These are phyloP conservation scores for Botryotinia narcissicola DNA, from an alignment of 2,329 filamentous ascomycete species.

Conservation along the genomic window DNA sequence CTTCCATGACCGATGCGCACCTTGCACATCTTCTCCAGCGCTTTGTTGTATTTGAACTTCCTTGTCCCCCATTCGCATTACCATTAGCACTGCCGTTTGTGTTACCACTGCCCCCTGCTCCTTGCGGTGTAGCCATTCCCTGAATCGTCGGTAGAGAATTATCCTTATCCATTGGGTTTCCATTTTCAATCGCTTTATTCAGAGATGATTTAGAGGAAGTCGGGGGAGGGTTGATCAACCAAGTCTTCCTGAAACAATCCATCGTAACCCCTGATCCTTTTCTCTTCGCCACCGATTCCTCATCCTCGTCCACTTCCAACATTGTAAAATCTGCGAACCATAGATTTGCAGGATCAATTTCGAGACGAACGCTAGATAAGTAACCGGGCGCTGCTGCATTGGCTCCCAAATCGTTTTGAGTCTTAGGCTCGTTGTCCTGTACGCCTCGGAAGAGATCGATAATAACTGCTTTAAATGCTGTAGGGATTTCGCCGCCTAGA, in stretches of 20 bases:
- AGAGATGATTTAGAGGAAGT: not conserved
- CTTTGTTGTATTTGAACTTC: not conserved
- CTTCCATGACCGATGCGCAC: constrained; percentile 40
- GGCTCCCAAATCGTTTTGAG: not conserved
- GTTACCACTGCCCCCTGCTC: not conserved
- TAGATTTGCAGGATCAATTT: constrained; percentile 38
- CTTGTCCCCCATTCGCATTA: not conserved
- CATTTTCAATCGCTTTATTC: not conserved
- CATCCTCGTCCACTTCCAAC: constrained; percentile 38
- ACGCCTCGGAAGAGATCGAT: constrained; percentile 35
- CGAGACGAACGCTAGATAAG: constrained; percentile 27
- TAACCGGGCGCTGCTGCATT: not conserved
- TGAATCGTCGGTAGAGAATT: not conserved
- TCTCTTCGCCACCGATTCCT: constrained; percentile 24
- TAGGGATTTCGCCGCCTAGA: constrained; percentile 36
- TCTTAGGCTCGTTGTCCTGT: not conserved
- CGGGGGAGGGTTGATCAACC: constrained; percentile 31
- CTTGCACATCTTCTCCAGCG: constrained; percentile 39
- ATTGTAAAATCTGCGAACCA: constrained; percentile 39
- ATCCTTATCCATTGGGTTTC: not conserved
- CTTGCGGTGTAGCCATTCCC: not conserved
- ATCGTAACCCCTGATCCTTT: constrained; percentile 31
- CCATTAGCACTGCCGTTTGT: constrained; percentile 10
- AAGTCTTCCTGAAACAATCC: constrained; percentile 37
- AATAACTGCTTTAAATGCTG: constrained; percentile 37